Conservation (phyloP, 2,329 filamentous ascomycete genomes). For the Fusarium coicis region DNA sequence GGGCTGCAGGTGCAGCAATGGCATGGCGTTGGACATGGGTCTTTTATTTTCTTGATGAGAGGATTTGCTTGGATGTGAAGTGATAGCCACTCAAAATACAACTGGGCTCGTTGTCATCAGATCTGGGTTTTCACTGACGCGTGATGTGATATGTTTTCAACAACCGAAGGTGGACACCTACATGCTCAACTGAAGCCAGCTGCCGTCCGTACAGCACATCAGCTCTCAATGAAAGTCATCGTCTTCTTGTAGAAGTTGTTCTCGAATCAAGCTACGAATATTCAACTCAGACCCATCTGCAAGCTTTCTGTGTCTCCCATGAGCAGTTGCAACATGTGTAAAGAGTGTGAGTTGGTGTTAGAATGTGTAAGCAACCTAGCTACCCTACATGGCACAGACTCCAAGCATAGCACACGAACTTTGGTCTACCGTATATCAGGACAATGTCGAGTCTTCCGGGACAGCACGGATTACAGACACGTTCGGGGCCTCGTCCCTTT, state of each 20-base stretch:
- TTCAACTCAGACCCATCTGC: fast-evolving
- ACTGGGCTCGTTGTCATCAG: too few relatives aligned
- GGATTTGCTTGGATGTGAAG: background rate
- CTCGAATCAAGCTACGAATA: too few relatives aligned
- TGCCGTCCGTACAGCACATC: background rate
- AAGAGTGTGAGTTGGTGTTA: background rate
- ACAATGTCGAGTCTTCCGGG: background rate
- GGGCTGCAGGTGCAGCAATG: background rate
- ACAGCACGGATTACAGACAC: background rate
- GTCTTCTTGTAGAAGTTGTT: background rate
- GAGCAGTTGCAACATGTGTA: background rate
- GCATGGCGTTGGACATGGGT: conserved; percentile 12
- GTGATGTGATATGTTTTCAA: background rate
- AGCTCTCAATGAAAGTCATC: background rate
- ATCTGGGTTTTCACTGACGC: too few relatives aligned
- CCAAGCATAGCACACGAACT: background rate
- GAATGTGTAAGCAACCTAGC: background rate
- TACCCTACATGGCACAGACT: background rate
- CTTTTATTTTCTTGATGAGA: background rate
- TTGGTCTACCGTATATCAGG: background rate
- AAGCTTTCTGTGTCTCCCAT: background rate
- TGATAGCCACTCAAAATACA: background rate
- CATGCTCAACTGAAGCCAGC: too few relatives aligned
- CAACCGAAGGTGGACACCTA: background rate
- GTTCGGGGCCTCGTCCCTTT: background rate